Percentiles rank a stretch among this genome's conserved stretches.
These are phyloP conservation scores for Picochlorum sp. DNA, from an alignment of 139 green algal species.

Conservation along the genomic window DNA sequence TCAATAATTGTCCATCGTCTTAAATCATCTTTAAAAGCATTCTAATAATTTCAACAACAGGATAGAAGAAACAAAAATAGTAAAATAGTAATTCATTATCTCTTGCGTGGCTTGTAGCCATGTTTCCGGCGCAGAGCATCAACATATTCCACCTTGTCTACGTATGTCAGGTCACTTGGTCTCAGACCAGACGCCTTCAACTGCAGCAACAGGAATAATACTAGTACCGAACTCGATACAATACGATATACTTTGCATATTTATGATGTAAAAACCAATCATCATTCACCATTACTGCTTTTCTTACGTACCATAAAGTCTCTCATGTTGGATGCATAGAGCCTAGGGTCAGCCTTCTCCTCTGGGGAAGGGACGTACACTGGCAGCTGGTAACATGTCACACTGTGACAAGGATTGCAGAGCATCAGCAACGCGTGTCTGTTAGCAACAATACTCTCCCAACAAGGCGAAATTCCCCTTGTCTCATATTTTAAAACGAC, in stretches of 20 bases:
- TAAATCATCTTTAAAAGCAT: no score
- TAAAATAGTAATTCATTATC: not conserved
- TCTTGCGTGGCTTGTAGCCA: not conserved
- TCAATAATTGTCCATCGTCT: no score
- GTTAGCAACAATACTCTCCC: conserved; percentile 61
- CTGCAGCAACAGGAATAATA: conserved; percentile 1
- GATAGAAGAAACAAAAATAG: no score
- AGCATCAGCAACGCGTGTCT: conserved; percentile 69
- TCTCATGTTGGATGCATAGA: conserved; percentile 71
- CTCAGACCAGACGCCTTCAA: conserved; percentile 17
- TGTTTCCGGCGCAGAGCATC: conserved; percentile 4
- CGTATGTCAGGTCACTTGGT: conserved; percentile 6
- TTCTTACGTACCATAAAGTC: conserved; percentile 2
- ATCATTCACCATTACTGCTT: no score
- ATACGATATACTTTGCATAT: not conserved
- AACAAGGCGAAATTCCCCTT: conserved; percentile 50
- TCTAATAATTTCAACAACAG: no score
- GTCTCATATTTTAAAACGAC: conserved; percentile 60
- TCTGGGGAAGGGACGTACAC: conserved; percentile 56
- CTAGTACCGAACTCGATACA: not conserved
- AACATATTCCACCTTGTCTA: conserved; percentile 46
- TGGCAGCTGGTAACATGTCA: conserved; percentile 57
- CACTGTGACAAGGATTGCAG: conserved; percentile 30
- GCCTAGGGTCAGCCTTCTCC: conserved; percentile 45
- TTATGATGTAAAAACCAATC: not conserved